A percentile compares a stretch with the other conserved stretches of the same genome.
Conservation (phyloP, 1,284 basidiomycete genomes). For the Gymnopus androsaceus region DNA sequence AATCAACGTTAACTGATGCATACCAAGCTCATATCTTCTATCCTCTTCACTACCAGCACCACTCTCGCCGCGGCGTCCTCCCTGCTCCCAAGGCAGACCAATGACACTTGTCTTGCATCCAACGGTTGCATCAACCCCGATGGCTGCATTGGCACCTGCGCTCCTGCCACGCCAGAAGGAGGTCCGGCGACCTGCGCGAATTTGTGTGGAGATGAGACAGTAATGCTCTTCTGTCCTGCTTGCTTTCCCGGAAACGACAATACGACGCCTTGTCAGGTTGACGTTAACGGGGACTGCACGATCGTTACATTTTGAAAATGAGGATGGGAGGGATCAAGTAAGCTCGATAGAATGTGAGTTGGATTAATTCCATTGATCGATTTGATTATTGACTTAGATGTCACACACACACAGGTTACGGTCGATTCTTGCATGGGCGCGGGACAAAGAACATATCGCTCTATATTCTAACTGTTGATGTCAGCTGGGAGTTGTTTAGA, state of each 20-base stretch:
- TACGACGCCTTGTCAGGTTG: too few species aligned
- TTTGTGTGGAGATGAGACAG: neutral
- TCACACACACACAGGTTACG: too few species aligned
- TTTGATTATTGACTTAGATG: too few species aligned
- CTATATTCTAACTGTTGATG: too few species aligned
- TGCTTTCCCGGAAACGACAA: constrained; percentile 4
- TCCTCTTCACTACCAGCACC: neutral
- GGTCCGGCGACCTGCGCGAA: neutral
- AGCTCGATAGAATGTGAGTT: too few species aligned
- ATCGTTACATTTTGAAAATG: too few species aligned
- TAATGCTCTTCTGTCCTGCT: constrained; percentile 1
- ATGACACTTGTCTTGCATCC: neutral
- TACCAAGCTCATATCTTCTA: neutral
- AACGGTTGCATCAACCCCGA: neutral
- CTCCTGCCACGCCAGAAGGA: neutral
- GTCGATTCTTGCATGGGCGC: too few species aligned
- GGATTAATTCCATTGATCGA: too few species aligned
- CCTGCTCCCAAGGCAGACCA: neutral
- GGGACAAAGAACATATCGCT: too few species aligned
- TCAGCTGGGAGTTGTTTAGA: too few species aligned
- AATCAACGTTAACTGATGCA: neutral
- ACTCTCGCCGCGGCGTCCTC: neutral
- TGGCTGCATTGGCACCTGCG: constrained; percentile 3
- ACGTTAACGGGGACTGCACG: too few species aligned
- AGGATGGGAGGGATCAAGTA: too few species aligned